Conservation (phyloP, 352 stramenopile species). For the Thraustotheca clavata region DNA sequence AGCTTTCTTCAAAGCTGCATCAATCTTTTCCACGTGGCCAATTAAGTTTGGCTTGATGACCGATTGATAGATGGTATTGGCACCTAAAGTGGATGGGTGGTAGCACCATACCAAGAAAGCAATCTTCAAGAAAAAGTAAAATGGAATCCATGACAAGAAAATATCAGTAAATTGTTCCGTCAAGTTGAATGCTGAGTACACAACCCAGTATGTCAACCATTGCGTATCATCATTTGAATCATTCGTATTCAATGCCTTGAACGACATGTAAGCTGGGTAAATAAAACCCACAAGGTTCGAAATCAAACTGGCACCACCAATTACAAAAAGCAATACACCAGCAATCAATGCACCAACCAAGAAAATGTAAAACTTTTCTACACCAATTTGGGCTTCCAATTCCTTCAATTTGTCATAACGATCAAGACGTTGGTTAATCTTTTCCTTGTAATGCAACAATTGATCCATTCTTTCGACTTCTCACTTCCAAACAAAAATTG, state of each 20-base stretch:
- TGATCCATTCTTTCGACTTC: conserved; percentile 54
- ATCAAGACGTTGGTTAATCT: conserved; percentile 69
- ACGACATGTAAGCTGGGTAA: conserved; percentile 84
- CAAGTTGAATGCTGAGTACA: conserved; percentile 96
- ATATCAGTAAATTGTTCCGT: conserved; percentile 85
- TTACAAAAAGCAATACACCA: conserved; percentile 65
- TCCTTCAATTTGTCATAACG: conserved; percentile 78
- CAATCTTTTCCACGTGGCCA: conserved; percentile 55
- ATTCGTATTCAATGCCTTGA: conserved; percentile 80
- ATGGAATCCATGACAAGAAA: conserved; percentile 74
- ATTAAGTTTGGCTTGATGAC: conserved; percentile 78
- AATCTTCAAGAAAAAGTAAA: conserved; percentile 86
- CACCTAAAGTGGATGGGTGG: conserved; percentile 67
- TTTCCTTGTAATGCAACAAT: conserved; percentile 73
- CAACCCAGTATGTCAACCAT: conserved; percentile 90
- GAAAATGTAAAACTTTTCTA: conserved; percentile 88
- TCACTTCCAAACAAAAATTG: background rate
- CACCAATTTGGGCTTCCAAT: conserved; percentile 73
- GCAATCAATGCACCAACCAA: conserved; percentile 33
- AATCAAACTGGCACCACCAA: conserved; percentile 66
- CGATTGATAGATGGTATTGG: conserved; percentile 75
- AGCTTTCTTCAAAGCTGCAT: conserved; percentile 50
- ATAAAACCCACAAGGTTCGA: conserved; percentile 80
- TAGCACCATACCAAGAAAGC: conserved; percentile 80
- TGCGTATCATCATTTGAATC: conserved; percentile 70